These are phyloP conservation scores for Reutealis trisperma DNA, from an alignment of 345 rosid genomes.

Conservation along the genomic window DNA sequence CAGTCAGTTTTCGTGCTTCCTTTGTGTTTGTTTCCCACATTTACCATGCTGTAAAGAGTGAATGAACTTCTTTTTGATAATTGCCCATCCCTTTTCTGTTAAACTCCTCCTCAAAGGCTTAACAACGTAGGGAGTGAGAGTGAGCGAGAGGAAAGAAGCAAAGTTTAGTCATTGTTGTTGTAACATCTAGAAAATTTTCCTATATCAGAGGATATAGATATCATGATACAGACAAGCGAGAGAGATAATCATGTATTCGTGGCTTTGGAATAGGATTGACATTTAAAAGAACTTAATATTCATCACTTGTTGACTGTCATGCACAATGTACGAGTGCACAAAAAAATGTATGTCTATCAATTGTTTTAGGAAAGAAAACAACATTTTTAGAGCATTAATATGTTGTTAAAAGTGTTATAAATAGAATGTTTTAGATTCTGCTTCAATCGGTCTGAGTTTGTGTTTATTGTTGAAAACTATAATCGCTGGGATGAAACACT, in stretches of 20 bases:
- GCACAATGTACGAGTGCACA: not conserved
- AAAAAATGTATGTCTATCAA: too few species aligned
- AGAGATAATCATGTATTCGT: not conserved
- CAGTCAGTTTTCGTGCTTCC: slow-evolving; percentile 62
- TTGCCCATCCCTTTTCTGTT: not conserved
- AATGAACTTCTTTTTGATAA: slow-evolving; percentile 18
- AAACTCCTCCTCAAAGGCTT: not conserved
- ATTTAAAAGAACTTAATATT: not conserved
- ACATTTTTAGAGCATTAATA: not conserved
- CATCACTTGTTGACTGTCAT: not conserved
- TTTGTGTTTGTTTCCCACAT: slow-evolving; percentile 58
- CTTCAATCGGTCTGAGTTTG: too few species aligned
- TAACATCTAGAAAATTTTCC: not conserved
- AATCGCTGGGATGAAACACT: too few species aligned
- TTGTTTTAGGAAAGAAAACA: not conserved
- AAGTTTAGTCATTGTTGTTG: not conserved
- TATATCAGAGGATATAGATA: not conserved
- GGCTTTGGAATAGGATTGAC: not conserved
- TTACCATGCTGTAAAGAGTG: slow-evolving; percentile 58
- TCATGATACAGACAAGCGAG: not conserved
- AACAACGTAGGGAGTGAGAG: not conserved
- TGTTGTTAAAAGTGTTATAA: too few species aligned
- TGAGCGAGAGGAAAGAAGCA: not conserved
- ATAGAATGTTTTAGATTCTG: too few species aligned
- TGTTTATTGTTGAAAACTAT: too few species aligned